These are phyloP conservation scores for Hypoxylon sp. DNA, from an alignment of 2,329 filamentous ascomycete species.

Conservation along the genomic window DNA sequence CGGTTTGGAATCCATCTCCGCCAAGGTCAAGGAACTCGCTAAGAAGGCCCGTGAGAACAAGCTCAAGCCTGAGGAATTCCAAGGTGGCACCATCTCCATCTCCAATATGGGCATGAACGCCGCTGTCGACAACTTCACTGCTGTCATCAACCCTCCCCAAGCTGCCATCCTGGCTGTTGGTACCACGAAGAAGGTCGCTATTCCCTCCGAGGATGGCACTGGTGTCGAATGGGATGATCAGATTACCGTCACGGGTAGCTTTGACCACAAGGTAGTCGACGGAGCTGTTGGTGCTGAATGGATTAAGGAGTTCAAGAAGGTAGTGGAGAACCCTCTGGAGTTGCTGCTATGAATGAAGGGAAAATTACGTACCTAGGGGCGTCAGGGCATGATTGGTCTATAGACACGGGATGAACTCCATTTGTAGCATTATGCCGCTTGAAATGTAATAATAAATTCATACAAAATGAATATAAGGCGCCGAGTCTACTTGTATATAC, in stretches of 20 bases:
- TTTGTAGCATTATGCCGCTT: conserved; percentile 53
- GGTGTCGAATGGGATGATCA: conserved; percentile 95
- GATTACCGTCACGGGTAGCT: conserved; percentile 94
- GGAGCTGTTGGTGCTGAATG: conserved; percentile 97
- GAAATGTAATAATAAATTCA: conserved; percentile 50
- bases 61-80: conserved; percentile 99
- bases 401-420: conserved; percentile 51
- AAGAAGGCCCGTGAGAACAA: conserved; percentile 97
- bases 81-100: conserved; percentile 98
- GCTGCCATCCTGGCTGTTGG: conserved; percentile 95
- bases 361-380: conserved; percentile 45
- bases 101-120: conserved; percentile 99
- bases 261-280: conserved; percentile 99
- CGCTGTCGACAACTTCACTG: conserved; percentile 96
- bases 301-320: conserved; percentile 97
- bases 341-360: conserved; percentile 79
- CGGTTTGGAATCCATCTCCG: conserved; percentile 89
- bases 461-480: conserved; percentile 27
- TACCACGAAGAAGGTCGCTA: conserved; percentile 93
- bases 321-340: conserved; percentile 96
- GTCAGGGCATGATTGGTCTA: conserved; percentile 53
- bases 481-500: not conserved
- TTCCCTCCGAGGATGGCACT: conserved; percentile 87
- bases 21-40: conserved; percentile 93
- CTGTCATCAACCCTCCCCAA: conserved; percentile 99